A percentile compares a stretch with the other conserved stretches of the same genome.
Evolutionary conservation across 495 filamentous ascomycete genomes (phyloP).

Genomic region (Xylaria cubensis): DNA sequence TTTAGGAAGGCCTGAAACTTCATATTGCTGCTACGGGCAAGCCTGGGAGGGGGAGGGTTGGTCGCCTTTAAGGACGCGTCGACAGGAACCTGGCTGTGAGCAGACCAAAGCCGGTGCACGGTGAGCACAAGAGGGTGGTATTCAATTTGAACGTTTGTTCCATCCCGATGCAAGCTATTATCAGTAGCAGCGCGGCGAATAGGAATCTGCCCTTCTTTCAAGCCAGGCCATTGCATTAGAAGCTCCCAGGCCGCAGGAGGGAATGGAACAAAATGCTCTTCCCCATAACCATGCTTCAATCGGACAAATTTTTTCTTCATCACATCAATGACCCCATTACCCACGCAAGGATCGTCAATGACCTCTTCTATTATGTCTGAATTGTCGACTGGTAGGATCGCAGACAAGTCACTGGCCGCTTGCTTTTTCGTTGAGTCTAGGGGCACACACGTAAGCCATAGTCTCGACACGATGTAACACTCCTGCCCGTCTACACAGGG

Average conservation of each 20-base stretch:
- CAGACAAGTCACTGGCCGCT: conserved; percentile 24
- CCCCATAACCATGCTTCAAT: conserved; percentile 72
- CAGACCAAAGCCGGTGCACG: conserved; percentile 74
- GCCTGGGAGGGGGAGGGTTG: conserved; percentile 62
- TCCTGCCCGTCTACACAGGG: conserved; percentile 70
- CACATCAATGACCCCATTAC: conserved; percentile 40
- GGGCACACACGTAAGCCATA: conserved; percentile 75
- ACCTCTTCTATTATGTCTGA: conserved; percentile 67
- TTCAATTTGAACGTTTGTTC: conserved; percentile 79
- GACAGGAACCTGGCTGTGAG: conserved; percentile 60
- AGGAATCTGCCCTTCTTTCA: conserved; percentile 70
- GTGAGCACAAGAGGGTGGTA: conserved; percentile 85
- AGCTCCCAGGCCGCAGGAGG: conserved; percentile 81
- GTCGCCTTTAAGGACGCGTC: conserved; percentile 62
- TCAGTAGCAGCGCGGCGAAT: conserved; percentile 83
- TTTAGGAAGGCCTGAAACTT: conserved; percentile 75
- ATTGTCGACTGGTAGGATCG: conserved; percentile 76
- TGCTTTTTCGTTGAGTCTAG: conserved; percentile 35
- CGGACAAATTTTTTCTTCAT: conserved; percentile 68
- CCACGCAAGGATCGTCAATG: conserved; percentile 49
- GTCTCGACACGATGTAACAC: conserved; percentile 77
- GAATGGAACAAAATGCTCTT: conserved; percentile 77
- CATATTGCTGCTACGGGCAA: conserved; percentile 72
- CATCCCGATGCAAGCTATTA: conserved; percentile 59
- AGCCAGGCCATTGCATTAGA: conserved; percentile 81